Evolutionary conservation across 176 grass and related monocot species (phyloP).

Genomic region (Cenchrus purpureus): DNA sequence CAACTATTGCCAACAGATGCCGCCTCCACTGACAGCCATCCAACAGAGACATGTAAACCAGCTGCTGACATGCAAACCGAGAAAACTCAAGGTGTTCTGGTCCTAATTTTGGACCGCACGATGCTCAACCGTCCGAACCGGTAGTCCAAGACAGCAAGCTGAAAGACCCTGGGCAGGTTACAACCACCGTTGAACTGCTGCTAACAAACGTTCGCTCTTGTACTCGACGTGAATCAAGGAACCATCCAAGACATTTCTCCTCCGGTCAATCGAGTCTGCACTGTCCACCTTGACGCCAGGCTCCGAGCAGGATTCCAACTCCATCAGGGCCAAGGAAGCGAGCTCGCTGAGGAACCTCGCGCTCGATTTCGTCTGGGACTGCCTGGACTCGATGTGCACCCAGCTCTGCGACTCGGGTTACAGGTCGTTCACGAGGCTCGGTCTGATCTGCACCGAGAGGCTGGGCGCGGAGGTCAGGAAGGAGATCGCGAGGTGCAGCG

Average conservation of each 20-base stretch:
- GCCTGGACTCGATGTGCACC: conserved; percentile 52
- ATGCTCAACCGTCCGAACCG: not conserved
- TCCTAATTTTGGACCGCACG: conserved; percentile 6
- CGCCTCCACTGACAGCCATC: not conserved
- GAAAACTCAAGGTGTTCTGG: conserved; percentile 11
- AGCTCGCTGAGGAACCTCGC: conserved; percentile 30
- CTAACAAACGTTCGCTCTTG: conserved; percentile 43
- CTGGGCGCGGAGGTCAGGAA: conserved; percentile 46
- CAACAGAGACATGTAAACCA: not conserved
- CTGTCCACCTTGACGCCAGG: conserved; percentile 27
- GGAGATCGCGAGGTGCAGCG: conserved; percentile 46
- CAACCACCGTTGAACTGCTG: conserved; percentile 67
- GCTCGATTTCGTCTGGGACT: conserved; percentile 50
- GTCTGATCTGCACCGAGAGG: conserved; percentile 41
- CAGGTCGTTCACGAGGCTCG: conserved; percentile 46
- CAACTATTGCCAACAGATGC: conserved; percentile 39
- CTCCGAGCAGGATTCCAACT: not conserved
- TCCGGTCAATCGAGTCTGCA: conserved; percentile 37
- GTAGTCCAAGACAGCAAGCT: conserved; percentile 37
- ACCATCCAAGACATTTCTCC: conserved; percentile 51
- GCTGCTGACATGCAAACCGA: conserved; percentile 9
- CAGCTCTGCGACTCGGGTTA: conserved; percentile 59
- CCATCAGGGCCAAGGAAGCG: conserved; percentile 21
- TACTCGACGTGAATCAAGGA: not conserved
- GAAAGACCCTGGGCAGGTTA: conserved; percentile 4